Percentiles rank a stretch among this genome's conserved stretches.
These are phyloP conservation scores for Lanmaoa pseudosensibilis DNA, from an alignment of 768 basidiomycete genomes.

Conservation along the genomic window DNA sequence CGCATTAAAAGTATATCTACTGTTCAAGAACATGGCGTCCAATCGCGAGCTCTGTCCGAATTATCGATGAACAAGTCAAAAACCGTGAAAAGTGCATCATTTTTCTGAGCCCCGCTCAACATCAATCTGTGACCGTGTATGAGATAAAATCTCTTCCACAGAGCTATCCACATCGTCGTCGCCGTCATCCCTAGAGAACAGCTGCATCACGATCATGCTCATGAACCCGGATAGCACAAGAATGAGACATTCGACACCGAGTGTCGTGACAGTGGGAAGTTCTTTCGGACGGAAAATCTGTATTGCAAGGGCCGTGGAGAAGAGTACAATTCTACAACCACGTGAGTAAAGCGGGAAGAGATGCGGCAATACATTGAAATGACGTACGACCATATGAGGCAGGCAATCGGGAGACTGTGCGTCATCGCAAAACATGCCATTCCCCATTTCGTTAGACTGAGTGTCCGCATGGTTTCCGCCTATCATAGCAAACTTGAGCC, in stretches of 20 bases:
- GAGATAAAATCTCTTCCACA: background rate
- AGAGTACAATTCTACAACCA: slow-evolving; percentile 8
- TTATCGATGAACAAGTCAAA: background rate
- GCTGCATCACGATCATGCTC: background rate
- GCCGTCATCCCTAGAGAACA: background rate
- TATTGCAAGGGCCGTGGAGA: slow-evolving; percentile 2
- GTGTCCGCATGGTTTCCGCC: slow-evolving; percentile 1
- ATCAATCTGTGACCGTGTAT: background rate
- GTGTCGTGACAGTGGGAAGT: background rate
- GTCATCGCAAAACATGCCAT: slow-evolving; percentile 13
- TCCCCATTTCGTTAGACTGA: slow-evolving; percentile 2
- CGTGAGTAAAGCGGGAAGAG: background rate
- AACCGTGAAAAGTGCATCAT: background rate
- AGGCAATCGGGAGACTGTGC: slow-evolving; percentile 15
- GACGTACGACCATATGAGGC: slow-evolving; percentile 19
- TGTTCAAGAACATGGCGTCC: background rate
- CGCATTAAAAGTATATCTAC: background rate
- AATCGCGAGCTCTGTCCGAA: background rate
- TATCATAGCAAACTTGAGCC: background rate
- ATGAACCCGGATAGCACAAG: background rate
- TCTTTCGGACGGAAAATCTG: slow-evolving; percentile 9
- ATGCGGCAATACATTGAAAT: background rate
- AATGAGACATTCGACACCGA: slow-evolving; percentile 8
- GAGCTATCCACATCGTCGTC: background rate
- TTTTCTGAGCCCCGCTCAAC: background rate